Evolutionary conservation across 169 alveolate genomes (phyloP).

Genomic region (Amoebophrya sp.): DNA sequence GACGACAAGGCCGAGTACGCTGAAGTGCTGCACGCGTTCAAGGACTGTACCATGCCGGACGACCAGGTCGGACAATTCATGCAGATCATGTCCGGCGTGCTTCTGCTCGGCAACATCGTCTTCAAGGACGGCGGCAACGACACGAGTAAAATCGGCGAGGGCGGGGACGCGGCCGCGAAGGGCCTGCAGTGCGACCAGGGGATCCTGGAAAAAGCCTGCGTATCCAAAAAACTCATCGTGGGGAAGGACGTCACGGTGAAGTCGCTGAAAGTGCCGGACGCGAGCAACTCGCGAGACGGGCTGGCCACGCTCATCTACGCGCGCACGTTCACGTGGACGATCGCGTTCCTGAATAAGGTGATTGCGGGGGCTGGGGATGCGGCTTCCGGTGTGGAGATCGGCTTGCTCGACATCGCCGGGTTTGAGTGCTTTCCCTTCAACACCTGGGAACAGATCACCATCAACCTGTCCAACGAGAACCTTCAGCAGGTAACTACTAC

Average conservation of each 20-base stretch:
- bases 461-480: conserved; percentile 91
- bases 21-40: background rate
- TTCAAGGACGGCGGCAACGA: background rate
- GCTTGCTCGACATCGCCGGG: conserved; percentile 61
- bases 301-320: background rate
- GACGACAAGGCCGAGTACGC: background rate
- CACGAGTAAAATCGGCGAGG: background rate
- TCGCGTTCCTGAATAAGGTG: background rate
- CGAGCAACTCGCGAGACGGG: background rate
- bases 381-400: conserved; percentile 50
- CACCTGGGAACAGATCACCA: conserved; percentile 67
- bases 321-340: background rate
- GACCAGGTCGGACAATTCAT: background rate
- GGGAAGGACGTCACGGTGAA: background rate
- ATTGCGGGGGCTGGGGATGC: background rate
- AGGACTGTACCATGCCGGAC: background rate
- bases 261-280: background rate
- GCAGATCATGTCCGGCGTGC: background rate
- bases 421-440: conserved; percentile 61
- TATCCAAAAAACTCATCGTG: background rate
- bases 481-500: conserved; percentile 72
- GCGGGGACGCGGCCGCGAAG: background rate
- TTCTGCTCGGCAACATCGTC: background rate
- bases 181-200: background rate
- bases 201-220: background rate